Evolutionary conservation across 2,329 filamentous ascomycete genomes (phyloP), one percentile per base, ranked within the genome.

Genomic region (Fusarium sp.): DNA sequence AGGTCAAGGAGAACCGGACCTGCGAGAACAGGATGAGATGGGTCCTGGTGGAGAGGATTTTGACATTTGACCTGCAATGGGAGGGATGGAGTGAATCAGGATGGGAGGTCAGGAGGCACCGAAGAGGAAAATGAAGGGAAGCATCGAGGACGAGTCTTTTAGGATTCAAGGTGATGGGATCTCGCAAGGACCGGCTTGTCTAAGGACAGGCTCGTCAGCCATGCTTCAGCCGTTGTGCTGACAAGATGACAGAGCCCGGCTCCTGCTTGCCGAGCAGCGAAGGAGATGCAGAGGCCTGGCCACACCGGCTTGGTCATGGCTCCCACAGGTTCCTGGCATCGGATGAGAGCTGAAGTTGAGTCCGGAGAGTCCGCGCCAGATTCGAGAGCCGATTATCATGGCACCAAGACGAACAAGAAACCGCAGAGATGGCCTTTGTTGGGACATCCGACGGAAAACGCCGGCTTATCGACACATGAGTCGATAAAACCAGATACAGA

Each of bases 31-130:
- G 79, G 52, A 81, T 83, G 81, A 78, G 83, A 65, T 84, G 83
- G 83, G 80, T 82, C 33, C 73, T 83, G 24, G 82, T 84, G 10
- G 83, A 84, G 69, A 78, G 83, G 18, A 83, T 80, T 43, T 69
- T 84, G 33, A 84, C 83, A 2, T 83, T 84, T 64, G 82, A 82
- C 7, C 71, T 84, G 41, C 77, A 80, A 16, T 81, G 81, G 76
- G 82, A 84, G 20, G 80, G 78, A n/a, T 78, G 77, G 54, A 78
- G 71, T 20, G 81, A 81, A 43, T 67, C 79, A 20, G 76, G 76
- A n/a, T 71, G 72, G 56, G 78, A 80, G 58, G 68, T 74, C 16
- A 64, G 64, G n/a, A 70, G 71, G 54, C 71, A 66, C 31, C 62
- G 75, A 56, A 65, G 65, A 35, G 27, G 29, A n/a, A 68, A 29